These are phyloP conservation scores for Poa pratensis DNA, from an alignment of 176 grass and related monocot species.

Conservation along the genomic window DNA sequence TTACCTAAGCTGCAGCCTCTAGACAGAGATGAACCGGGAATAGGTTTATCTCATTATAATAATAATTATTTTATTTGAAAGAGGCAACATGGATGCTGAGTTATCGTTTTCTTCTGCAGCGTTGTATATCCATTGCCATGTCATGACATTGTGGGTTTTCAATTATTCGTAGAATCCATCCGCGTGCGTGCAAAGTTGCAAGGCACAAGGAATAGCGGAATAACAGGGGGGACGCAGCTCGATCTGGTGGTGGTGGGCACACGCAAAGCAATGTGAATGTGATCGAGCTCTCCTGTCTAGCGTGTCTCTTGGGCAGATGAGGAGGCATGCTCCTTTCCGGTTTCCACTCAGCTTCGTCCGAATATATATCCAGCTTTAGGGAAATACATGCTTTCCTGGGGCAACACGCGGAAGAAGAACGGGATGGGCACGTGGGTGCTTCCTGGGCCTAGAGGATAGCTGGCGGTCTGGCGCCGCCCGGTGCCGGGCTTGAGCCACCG, in stretches of 20 bases:
- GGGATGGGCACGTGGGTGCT: no score
- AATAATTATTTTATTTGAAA: no score
- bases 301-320: background rate
- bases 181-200: background rate
- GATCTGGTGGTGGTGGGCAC: background rate
- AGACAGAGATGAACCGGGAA: no score
- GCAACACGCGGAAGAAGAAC: background rate
- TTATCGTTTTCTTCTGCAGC: background rate
- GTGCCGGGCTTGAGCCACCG: no score
- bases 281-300: background rate
- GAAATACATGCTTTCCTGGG: background rate
- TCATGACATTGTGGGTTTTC: background rate
- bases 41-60: no score
- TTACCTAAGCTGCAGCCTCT: no score
- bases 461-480: no score
- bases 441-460: no score
- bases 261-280: background rate
- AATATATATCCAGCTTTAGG: background rate
- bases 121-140: background rate
- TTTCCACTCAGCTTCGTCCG: background rate
- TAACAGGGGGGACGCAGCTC: background rate
- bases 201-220: background rate
- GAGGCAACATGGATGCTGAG: background rate
- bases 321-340: background rate
- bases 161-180: background rate